Evolutionary conservation across 768 basidiomycete species (phyloP).

Genomic region (Dendrothele bispora): DNA sequence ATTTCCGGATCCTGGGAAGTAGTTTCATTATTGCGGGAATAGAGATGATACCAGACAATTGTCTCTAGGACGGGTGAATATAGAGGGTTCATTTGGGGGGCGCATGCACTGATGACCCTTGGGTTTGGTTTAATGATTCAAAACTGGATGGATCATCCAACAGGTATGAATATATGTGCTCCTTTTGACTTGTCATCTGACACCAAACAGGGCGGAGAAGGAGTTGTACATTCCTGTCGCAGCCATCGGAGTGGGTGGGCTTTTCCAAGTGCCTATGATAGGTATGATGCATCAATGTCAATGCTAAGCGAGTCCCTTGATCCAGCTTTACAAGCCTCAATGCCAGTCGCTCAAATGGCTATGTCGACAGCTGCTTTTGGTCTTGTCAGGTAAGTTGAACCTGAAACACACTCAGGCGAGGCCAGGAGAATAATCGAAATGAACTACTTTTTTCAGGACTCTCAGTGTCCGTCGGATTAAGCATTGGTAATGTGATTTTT

Average conservation of each 20-base stretch:
- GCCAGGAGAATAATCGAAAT: neutral
- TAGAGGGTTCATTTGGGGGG: conserved; percentile 61
- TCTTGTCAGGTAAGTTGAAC: conserved; percentile 55
- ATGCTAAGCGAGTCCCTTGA: conserved; percentile 52
- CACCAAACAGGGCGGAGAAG: conserved; percentile 50
- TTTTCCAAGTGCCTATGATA: conserved; percentile 49
- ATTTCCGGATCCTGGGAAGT: conserved; percentile 75
- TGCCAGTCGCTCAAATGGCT: conserved; percentile 86
- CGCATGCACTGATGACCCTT: conserved; percentile 54
- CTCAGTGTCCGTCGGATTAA: conserved; percentile 75
- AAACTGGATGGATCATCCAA: conserved; percentile 58
- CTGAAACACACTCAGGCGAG: conserved; percentile 3
- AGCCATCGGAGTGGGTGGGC: conserved; percentile 61
- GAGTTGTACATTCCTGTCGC: conserved; percentile 65
- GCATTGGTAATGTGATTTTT: conserved; percentile 71
- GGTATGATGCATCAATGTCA: conserved; percentile 22
- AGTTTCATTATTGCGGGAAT: conserved; percentile 58
- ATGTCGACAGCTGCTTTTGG: conserved; percentile 71
- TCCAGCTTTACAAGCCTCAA: conserved; percentile 76
- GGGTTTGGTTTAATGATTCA: conserved; percentile 74
- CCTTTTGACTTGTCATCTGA: conserved; percentile 5
- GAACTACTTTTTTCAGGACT: conserved; percentile 37
- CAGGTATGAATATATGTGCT: conserved; percentile 43
- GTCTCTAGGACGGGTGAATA: conserved; percentile 60
- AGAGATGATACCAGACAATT: conserved; percentile 69